These are phyloP conservation scores for Rubroshorea leprosula DNA, from an alignment of 345 rosid genomes.

Conservation along the genomic window DNA sequence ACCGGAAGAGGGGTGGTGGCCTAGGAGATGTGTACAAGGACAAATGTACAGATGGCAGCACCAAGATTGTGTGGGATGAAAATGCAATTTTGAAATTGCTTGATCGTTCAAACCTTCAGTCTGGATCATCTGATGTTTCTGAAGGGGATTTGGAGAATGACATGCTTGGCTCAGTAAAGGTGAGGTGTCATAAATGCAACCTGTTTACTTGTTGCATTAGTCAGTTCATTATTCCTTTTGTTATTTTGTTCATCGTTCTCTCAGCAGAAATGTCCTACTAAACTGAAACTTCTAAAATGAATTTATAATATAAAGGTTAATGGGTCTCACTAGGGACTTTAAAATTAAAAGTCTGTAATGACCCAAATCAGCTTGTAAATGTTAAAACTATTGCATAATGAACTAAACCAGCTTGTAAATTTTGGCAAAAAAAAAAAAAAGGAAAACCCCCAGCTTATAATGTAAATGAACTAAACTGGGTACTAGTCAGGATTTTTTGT, in stretches of 20 bases:
- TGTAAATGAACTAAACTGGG: too few species aligned
- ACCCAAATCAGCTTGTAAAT: too few species aligned
- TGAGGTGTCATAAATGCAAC: constrained; percentile 26
- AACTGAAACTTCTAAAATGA: background rate
- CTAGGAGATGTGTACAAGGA: constrained; percentile 96
- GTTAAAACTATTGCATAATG: too few species aligned
- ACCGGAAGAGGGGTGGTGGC: constrained; percentile 87
- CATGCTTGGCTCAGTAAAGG: constrained; percentile 99
- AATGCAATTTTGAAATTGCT: constrained; percentile 79
- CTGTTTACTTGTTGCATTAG: background rate
- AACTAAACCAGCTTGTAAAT: too few species aligned
- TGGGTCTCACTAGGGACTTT: too few species aligned
- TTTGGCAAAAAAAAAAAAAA: too few species aligned
- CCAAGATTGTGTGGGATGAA: constrained; percentile 93
- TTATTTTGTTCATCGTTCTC: background rate
- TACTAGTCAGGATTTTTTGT: too few species aligned
- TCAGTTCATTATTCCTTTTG: background rate
- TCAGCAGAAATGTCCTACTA: background rate
- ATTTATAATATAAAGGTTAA: too few species aligned
- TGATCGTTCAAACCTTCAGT: constrained; percentile 82
- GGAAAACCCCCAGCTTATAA: too few species aligned
- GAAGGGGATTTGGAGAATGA: constrained; percentile 89
- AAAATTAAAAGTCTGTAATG: too few species aligned
- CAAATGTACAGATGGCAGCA: constrained; percentile 90
- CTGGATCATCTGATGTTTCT: constrained; percentile 50